phyloP scores from a whole-genome alignment of 2,329 filamentous ascomycete genomes.

The Macrophomina pseudophaseolina region DNA sequence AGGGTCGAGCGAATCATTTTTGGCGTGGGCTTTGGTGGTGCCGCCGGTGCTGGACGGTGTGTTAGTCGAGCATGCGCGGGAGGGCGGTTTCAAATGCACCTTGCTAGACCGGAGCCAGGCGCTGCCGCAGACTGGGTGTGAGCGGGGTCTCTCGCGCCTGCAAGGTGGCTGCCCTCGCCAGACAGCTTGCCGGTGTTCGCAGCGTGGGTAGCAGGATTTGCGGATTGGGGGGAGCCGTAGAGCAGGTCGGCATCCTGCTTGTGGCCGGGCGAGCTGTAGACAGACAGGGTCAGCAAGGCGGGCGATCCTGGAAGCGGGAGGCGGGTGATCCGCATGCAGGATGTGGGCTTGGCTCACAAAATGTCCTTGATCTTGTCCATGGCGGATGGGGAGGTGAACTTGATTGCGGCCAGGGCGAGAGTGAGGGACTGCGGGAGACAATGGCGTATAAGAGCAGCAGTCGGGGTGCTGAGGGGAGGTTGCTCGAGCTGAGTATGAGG shows the following conservation, averaged over 20 bases:
- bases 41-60: background rate
- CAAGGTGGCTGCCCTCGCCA: slow-evolving; percentile 35
- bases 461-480: background rate
- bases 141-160: background rate
- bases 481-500: slow-evolving; percentile 20
- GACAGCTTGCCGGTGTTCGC: slow-evolving; percentile 24
- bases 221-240: slow-evolving; percentile 30
- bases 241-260: slow-evolving; percentile 45
- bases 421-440: background rate
- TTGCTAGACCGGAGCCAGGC: background rate
- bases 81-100: background rate
- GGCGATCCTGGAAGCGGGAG: background rate
- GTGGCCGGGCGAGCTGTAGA: slow-evolving; percentile 35
- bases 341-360: slow-evolving; percentile 39
- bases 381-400: slow-evolving; percentile 14
- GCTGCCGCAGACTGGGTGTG: background rate
- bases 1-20: background rate
- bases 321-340: background rate
- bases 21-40: background rate
- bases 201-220: background rate
- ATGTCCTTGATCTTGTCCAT: slow-evolving; percentile 55
- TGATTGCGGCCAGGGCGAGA: background rate
- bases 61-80: background rate
- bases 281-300: slow-evolving; percentile 1
- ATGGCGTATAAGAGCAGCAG: background rate